Conservation (phyloP, 164 flowering plant genomes). For the Chimonanthus praecox region DNA sequence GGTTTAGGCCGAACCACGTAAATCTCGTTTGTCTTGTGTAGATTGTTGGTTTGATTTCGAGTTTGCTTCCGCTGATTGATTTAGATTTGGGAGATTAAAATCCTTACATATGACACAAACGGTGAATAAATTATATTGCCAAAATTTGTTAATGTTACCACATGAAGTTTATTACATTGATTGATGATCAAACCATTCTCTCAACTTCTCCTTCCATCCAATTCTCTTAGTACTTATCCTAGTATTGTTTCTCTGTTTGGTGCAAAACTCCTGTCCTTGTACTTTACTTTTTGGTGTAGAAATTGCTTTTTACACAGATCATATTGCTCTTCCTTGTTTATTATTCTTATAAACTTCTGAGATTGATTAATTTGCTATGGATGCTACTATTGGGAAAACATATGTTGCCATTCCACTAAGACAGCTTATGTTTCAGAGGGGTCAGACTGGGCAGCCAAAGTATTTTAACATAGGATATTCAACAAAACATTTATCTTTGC, state of each 20-base stretch:
- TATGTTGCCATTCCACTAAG: slow-evolving; percentile 12
- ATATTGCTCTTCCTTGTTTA: background rate
- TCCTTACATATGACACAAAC: background rate
- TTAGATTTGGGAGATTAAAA: no score
- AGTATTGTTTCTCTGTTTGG: background rate
- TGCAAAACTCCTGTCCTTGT: background rate
- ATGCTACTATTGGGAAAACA: slow-evolving; percentile 1
- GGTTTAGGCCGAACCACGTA: no score
- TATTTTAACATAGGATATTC: slow-evolving; percentile 23
- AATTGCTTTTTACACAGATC: background rate
- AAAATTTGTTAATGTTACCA: background rate
- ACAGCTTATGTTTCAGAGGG: slow-evolving; percentile 28
- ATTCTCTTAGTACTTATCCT: background rate
- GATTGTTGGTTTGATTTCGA: no score
- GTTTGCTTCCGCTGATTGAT: no score
- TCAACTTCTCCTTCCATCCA: background rate
- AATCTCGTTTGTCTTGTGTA: no score
- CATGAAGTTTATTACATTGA: background rate
- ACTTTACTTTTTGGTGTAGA: background rate
- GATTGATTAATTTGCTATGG: background rate
- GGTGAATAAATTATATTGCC: background rate
- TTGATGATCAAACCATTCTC: background rate
- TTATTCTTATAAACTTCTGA: background rate
- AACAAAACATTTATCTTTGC: slow-evolving; percentile 19
- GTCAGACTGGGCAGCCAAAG: slow-evolving; percentile 23